Base-by-base conservation (phyloP, 495 filamentous ascomycete genomes). In the Trichoderma gamsii region DNA sequence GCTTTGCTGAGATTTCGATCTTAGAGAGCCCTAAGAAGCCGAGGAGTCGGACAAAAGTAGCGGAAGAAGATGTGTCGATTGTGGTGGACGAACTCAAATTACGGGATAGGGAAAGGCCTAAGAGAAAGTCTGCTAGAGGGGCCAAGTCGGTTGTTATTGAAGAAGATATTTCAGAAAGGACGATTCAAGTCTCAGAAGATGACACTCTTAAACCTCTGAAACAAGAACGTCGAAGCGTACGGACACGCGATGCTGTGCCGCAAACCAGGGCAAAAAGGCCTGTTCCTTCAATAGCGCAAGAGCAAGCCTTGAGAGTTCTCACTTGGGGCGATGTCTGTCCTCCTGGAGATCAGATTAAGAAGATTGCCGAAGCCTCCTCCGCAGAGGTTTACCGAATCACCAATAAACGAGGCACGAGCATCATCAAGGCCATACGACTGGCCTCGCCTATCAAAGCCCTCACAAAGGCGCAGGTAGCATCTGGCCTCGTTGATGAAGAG, bases 291-390 rank as follows among this genome's bases (percentile, higher is more conserved):
- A 32, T 9, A 29, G 9, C 3, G 12, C 6, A 29, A 6, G 56
- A 61, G 23, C n/a, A 25, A 23, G 4, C 51, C 18, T 69, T 82
- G 25, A 75, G 76, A 29, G 70, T 78, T 13, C 71, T 83, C 29
- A 75, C 76, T 18, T 90, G 86, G 86, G 68, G 78, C 66, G 78
- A 82, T 35, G 75, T 85, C 63, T 82, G 86, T 61, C 76, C 80
- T 4, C 68, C 76, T 1, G 75, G 78, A 41, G 81, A 84, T 72
- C 68, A 74, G 35, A 80, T 90, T 21, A 73, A 76, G 15, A 90
- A 90, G 73, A 89, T 90, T 69, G 87, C 87, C 18, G 87, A 90
- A 74, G 87, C 87, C 2, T 89, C 87, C 3, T 90, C 84, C 70
- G 85, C 86, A 23, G 87, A 90, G 73, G 86, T 90, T 12, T 90